Base-by-base conservation (phyloP, 2,329 filamentous ascomycete species). In the Talaromyces sp. region DNA sequence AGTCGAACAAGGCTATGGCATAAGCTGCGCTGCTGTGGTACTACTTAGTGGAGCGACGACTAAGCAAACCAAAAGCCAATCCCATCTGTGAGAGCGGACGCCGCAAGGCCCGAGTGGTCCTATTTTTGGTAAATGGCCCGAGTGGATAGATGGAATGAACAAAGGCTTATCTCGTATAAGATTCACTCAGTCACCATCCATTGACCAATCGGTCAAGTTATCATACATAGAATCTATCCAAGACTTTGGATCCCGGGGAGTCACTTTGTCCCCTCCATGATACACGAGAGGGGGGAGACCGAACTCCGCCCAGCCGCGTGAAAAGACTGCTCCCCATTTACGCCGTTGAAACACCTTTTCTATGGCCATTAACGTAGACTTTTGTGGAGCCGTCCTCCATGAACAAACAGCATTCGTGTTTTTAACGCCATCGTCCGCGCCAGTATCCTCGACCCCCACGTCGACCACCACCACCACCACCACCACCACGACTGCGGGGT, bases 401-500 rank as follows among this genome's bases (percentile, higher is more conserved):
- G 21, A 54, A n/a, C 31, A 54, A 54, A 54, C 50, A 37, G 31
- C 37, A 54, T 37, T 54, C 11, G 9, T 54, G 31, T 35, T 9
- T 23, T 35, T 54, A 54, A 54, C 56, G 56, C 33, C 55, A 60
- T 66, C 66, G 61, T 66, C 67, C 64, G 55, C 64, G 52, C 64
- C 62, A 64, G 21, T 52, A n/a, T 37, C 72, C 73, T 46, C 71
- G 68, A 52, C 75, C 71, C 28, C 74, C 65, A 28, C 70, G 69
- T 61, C 68, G 70, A 60, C 72, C 74, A 62, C 69, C 71, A 37
- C 77, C 77, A 9, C 78, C 74, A 60, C 72, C 74, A 62, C 69
- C 71, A 37, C 77, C 77, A 9, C 79, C 74, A 48, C 44, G 44
- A 48, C 21, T 16, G 21, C 75, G 76, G 21, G 75, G 70, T 37